These are phyloP conservation scores for Aspergillus ruber DNA, from an alignment of 2,329 filamentous ascomycete species.

Conservation along the genomic window DNA sequence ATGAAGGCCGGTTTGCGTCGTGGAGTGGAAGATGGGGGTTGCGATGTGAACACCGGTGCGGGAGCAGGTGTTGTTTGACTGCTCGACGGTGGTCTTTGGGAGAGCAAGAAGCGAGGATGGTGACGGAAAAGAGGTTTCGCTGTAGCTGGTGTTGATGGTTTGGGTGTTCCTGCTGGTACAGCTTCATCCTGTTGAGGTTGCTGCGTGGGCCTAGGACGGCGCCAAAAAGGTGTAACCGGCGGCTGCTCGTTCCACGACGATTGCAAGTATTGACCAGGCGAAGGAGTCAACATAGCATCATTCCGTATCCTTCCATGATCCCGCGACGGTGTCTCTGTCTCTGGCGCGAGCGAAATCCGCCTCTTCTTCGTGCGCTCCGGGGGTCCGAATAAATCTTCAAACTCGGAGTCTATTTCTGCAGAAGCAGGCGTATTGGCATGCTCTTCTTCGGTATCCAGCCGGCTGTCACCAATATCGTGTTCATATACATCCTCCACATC, in stretches of 20 bases:
- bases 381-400: slow-evolving; percentile 27
- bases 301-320: slow-evolving; percentile 3
- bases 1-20: slow-evolving; percentile 32
- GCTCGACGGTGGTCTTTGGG: slow-evolving; percentile 14
- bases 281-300: slow-evolving; percentile 16
- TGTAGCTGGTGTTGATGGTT: slow-evolving; percentile 10
- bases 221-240: slow-evolving; percentile 6
- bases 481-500: slow-evolving; percentile 19
- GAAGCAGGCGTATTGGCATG: slow-evolving; percentile 13
- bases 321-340: slow-evolving; percentile 1
- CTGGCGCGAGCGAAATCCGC: slow-evolving; percentile 16
- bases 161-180: slow-evolving; percentile 3
- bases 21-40: slow-evolving; percentile 8
- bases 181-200: neutral
- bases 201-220: neutral
- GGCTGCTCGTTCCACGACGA: slow-evolving; percentile 1
- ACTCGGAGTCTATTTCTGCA: slow-evolving; percentile 15
- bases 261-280: slow-evolving; percentile 8
- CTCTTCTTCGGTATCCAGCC: too few species aligned
- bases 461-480: too few species aligned
- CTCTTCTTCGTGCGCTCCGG: slow-evolving; percentile 25
- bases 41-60: slow-evolving; percentile 5
- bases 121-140: slow-evolving; percentile 18
- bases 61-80: slow-evolving; percentile 8
- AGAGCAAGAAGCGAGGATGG: slow-evolving; percentile 26